Conservation (phyloP, 2,329 filamentous ascomycete species). For the Biscogniauxia mediterranea region DNA sequence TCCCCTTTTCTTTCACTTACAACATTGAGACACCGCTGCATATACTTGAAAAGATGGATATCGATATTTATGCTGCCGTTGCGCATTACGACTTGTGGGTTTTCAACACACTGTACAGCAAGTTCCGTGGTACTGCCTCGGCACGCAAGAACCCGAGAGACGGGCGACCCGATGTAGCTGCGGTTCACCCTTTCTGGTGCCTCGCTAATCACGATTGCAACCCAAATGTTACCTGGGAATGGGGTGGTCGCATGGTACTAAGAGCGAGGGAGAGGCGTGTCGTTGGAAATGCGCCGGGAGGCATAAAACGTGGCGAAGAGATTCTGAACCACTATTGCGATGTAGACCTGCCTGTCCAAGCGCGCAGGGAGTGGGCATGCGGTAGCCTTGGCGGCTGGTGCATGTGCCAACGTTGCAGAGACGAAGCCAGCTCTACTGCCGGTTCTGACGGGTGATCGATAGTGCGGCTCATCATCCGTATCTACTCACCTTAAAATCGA, state of each 20-base stretch:
- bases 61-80: conserved; percentile 66
- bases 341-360: conserved; percentile 70
- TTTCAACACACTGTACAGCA: conserved; percentile 87
- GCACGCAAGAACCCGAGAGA: conserved; percentile 75
- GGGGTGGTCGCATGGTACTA: conserved; percentile 76
- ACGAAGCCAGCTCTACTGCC: conserved; percentile 54
- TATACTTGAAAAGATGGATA: conserved; percentile 79
- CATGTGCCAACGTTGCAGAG: conserved; percentile 78
- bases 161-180: conserved; percentile 84
- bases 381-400: conserved; percentile 88
- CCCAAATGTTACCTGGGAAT: conserved; percentile 93
- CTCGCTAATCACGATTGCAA: conserved; percentile 95
- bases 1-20: conserved; percentile 76
- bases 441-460: conserved; percentile 17
- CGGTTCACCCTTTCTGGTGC: conserved; percentile 95
- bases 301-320: conserved; percentile 77
- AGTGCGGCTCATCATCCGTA: neutral
- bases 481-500: conserved; percentile 3
- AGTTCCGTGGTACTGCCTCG: conserved; percentile 90
- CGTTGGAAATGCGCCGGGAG: conserved; percentile 49
- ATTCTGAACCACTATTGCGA: conserved; percentile 95
- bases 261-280: conserved; percentile 60
- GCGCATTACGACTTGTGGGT: conserved; percentile 72
- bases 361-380: conserved; percentile 83
- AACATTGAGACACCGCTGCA: conserved; percentile 75